Evolutionary conservation across 495 filamentous ascomycete genomes (phyloP), one percentile per base, ranked within the genome.

Genomic region (Rostrohypoxylon terebratum): DNA sequence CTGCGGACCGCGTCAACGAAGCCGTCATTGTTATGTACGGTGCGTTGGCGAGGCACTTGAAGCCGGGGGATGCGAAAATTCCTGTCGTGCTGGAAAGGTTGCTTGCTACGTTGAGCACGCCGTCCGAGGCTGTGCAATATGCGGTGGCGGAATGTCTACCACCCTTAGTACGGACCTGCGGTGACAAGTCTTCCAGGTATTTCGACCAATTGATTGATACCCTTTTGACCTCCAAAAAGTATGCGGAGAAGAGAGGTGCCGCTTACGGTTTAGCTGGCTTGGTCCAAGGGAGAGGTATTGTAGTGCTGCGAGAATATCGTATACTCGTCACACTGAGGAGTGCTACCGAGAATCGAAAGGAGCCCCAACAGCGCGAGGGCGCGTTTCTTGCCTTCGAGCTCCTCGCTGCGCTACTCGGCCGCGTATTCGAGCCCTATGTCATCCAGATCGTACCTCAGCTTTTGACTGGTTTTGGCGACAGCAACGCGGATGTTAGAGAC

Each of bases 21-120:
- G 96, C 96, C 3, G 94, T 99, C 25, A 93, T 99, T 68, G 94
- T 99, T 63, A 90, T 99, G 68, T 99, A 98, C 74, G 96, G 96
- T 74, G 94, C 96, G 34, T 81, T 99, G 13, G 96, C 94, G 11
- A 87, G 92, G 28, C 96, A 99, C 84, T 83, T 99, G 45, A 90
- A 91, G 67, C 82, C 89, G 2, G 93, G 94, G 6, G 96, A 99
- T 77, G 80, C 87, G 59, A 93, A 96, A 63, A 86, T 98, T 45
- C 93, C 93, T 7, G 89, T 90, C 10, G 95, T 98, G 53, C 88
- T 98, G 33, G 89, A 93, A 66, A 88, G 93, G 63, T 83, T 99
- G 16, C 86, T 98, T 36, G 88, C 87, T 21, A 96, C 96, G 5
- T 85, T 99, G 28, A 93, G 91, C 74, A 98, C 95, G 8, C 96